phyloP scores from a whole-genome alignment of 2,329 filamentous ascomycete genomes.

The Pyricularia sp. region DNA sequence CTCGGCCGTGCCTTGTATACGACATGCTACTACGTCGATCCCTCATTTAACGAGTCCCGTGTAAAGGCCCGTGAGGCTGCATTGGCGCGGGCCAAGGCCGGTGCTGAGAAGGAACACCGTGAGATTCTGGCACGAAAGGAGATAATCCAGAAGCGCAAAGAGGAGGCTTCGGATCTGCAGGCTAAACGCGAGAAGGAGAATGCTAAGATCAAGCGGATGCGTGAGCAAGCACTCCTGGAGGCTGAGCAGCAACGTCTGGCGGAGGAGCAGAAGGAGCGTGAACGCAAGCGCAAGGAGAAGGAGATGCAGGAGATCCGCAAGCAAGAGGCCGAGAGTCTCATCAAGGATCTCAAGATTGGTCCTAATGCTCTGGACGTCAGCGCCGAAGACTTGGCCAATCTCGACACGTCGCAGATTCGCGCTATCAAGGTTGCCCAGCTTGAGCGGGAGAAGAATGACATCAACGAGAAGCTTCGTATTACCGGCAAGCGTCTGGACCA shows the following conservation, averaged over 20 bases:
- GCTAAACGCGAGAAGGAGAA: slow-evolving; percentile 89
- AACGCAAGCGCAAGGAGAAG: slow-evolving; percentile 74
- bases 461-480: slow-evolving; percentile 81
- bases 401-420: slow-evolving; percentile 84
- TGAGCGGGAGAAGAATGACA: slow-evolving; percentile 95
- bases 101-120: slow-evolving; percentile 84
- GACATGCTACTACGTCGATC: slow-evolving; percentile 93
- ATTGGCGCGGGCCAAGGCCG: slow-evolving; percentile 71
- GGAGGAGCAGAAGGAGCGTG: slow-evolving; percentile 88
- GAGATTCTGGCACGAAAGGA: slow-evolving; percentile 80
- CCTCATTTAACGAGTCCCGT: slow-evolving; percentile 74
- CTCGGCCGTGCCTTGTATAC: slow-evolving; percentile 86
- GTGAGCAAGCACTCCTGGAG: slow-evolving; percentile 80
- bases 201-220: slow-evolving; percentile 75
- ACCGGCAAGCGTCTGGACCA: slow-evolving; percentile 96
- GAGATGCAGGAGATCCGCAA: slow-evolving; percentile 85
- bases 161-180: slow-evolving; percentile 80
- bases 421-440: slow-evolving; percentile 92
- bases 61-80: slow-evolving; percentile 71
- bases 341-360: slow-evolving; percentile 83
- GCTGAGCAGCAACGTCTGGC: slow-evolving; percentile 81
- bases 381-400: slow-evolving; percentile 69
- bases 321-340: slow-evolving; percentile 87
- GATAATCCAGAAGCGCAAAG: slow-evolving; percentile 93
- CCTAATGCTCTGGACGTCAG: slow-evolving; percentile 70